Evolutionary conservation across 768 basidiomycete genomes (phyloP).

Genomic region (Podaxis sp.): DNA sequence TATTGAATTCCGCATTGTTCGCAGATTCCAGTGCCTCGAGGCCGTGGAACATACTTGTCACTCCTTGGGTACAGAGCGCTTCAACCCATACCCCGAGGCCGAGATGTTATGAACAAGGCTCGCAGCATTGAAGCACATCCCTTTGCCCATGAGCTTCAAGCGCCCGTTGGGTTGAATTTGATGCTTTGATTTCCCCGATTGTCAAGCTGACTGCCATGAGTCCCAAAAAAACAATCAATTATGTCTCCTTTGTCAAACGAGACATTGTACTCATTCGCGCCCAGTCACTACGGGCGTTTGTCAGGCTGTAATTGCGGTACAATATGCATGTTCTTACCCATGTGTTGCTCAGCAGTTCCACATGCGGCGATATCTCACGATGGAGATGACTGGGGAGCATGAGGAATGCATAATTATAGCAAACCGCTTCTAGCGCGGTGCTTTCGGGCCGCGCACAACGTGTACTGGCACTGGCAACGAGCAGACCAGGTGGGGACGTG

Average conservation of each 20-base stretch:
- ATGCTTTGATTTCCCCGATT: background rate
- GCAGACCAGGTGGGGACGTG: background rate
- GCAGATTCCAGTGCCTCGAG: constrained; percentile 7
- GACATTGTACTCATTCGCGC: background rate
- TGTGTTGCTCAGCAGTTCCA: background rate
- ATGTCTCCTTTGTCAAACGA: too few relatives aligned
- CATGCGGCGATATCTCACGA: background rate
- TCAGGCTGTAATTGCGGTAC: background rate
- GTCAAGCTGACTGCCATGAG: background rate
- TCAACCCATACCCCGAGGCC: background rate
- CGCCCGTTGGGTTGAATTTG: background rate
- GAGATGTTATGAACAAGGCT: background rate
- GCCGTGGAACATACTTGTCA: background rate
- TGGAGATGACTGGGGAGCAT: background rate
- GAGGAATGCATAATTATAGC: background rate
- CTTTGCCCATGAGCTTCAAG: background rate
- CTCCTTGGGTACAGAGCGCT: background rate
- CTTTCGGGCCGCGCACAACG: background rate
- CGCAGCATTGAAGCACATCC: background rate
- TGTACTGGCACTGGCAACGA: background rate
- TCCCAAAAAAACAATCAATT: too few relatives aligned
- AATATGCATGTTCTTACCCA: background rate
- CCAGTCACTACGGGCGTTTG: background rate
- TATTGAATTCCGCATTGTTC: constrained; percentile 1
- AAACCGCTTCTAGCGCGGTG: background rate